These are phyloP conservation scores for Pseudocercospora eumusae DNA, from an alignment of 2,329 filamentous ascomycete genomes.

Conservation along the genomic window DNA sequence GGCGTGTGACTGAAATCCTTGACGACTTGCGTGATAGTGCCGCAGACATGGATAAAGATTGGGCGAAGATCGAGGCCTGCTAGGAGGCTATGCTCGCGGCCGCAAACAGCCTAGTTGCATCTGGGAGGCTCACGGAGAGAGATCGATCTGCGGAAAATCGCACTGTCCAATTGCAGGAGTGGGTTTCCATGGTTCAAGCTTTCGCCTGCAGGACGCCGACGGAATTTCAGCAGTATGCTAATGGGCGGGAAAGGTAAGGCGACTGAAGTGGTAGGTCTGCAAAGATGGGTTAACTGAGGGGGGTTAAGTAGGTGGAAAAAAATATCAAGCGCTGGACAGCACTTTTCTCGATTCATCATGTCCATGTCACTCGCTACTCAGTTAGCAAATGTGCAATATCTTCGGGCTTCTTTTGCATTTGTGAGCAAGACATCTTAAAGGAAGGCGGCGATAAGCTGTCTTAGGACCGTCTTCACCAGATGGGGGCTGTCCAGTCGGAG, in stretches of 20 bases:
- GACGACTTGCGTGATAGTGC: not conserved
- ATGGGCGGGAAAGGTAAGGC: not conserved
- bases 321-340: not conserved
- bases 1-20: not conserved
- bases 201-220: not conserved
- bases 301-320: not conserved
- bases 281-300: too few species aligned
- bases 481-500: not conserved
- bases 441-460: not conserved
- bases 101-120: not conserved
- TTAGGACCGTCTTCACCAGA: not conserved
- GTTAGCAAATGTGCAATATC: not conserved
- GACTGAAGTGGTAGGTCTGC: not conserved
- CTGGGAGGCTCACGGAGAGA: not conserved
- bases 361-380: not conserved
- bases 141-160: not conserved
- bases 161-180: not conserved
- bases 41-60: not conserved
- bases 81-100: not conserved
- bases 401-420: not conserved
- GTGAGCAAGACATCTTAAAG: not conserved
- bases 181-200: not conserved
- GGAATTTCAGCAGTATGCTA: not conserved
- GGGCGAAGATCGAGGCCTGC: not conserved
- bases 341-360: not conserved